Evolutionary conservation across 2,329 filamentous ascomycete species (phyloP).

Genomic region (Falciphora oryzae): DNA sequence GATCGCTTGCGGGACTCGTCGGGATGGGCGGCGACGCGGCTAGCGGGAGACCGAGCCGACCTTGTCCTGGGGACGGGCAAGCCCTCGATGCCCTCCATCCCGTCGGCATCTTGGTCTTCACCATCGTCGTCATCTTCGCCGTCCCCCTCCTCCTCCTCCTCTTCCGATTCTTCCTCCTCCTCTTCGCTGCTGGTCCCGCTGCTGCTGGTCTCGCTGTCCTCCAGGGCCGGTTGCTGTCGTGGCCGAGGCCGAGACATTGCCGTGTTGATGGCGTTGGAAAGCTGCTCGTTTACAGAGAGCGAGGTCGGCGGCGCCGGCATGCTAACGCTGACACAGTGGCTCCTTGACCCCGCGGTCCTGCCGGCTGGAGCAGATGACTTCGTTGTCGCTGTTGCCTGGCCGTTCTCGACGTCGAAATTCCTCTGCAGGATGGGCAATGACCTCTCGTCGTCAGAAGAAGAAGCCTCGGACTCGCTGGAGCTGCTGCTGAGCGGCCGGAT

Average conservation of each 20-base stretch:
- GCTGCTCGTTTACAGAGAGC: neutral
- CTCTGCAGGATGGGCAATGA: neutral
- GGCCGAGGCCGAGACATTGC: neutral
- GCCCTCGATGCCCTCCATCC: neutral
- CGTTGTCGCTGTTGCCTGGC: neutral
- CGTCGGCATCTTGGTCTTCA: neutral
- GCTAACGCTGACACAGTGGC: neutral
- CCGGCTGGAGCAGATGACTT: neutral
- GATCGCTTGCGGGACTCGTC: neutral
- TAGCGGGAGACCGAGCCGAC: neutral
- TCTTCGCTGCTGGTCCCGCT: slow-evolving; percentile 1
- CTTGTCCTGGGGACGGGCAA: neutral
- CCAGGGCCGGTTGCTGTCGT: slow-evolving; percentile 7
- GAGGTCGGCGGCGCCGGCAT: neutral
- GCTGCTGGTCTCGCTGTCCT: slow-evolving; percentile 12
- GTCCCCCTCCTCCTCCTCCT: slow-evolving; percentile 11
- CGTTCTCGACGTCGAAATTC: neutral
- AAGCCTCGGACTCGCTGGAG: neutral
- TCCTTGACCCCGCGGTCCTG: neutral
- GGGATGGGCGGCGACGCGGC: neutral
- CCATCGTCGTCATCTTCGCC: neutral
- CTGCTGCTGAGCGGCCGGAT: slow-evolving; percentile 1
- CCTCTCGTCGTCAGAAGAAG: neutral
- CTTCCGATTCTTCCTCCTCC: slow-evolving; percentile 11
- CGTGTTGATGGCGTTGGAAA: neutral